Percentiles rank a stretch among this genome's conserved stretches.
These are phyloP conservation scores for Echinochloa phyllopogon DNA, from an alignment of 176 grass and related monocot species.

Conservation along the genomic window DNA sequence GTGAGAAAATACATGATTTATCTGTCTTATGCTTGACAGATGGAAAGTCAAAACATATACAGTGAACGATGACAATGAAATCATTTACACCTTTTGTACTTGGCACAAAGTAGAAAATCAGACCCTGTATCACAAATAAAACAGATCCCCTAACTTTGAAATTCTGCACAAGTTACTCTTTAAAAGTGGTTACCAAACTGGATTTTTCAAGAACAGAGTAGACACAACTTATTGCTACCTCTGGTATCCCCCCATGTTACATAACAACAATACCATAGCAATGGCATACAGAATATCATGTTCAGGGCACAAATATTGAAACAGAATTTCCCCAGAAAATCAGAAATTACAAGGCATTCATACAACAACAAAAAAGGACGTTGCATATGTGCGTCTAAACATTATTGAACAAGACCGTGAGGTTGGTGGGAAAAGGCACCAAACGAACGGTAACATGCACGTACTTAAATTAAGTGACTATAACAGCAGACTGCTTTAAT, in stretches of 20 bases:
- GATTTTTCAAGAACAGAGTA: no score
- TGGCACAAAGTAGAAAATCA: no score
- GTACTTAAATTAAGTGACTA: no score
- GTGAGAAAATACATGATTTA: conserved; percentile 4
- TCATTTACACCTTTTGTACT: not conserved
- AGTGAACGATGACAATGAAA: not conserved
- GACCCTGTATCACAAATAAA: not conserved
- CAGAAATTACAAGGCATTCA: no score
- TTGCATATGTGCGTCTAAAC: not conserved
- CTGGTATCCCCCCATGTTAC: no score
- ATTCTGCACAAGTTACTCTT: not conserved
- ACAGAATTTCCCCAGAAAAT: no score
- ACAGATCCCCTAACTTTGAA: not conserved
- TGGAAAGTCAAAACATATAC: not conserved
- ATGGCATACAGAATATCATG: no score
- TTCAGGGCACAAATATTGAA: no score
- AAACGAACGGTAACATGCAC: not conserved
- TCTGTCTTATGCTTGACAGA: not conserved
- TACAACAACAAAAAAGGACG: no score
- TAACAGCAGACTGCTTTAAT: not conserved
- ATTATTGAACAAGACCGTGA: not conserved
- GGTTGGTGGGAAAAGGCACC: not conserved
- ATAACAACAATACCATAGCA: no score
- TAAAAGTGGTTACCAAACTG: not conserved
- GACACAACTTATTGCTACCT: no score